Base-by-base conservation (phyloP, 176 grass and related monocot species). In the Calamus simplicifolius region DNA sequence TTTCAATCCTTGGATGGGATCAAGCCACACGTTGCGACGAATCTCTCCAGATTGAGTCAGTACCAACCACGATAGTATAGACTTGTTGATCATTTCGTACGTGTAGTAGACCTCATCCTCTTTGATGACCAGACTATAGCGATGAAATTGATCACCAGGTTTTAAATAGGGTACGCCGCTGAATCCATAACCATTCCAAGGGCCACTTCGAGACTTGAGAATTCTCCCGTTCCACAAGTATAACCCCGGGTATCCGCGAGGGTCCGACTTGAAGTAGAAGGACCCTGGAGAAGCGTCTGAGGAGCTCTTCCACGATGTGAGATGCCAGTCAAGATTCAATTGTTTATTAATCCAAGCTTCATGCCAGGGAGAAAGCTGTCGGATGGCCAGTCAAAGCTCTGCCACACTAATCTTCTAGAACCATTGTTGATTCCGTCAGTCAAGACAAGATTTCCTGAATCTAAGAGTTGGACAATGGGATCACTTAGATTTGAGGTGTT, bases 321-420 rank as follows among this genome's bases (percentile, higher is more conserved):
- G 63, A 29, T 48, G 51, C 29, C 50, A 54, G 25, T 85, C 79
- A 18, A 82, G 35, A 7, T 70, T 66, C 6, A 38, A 81, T 16
- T 63, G 18, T 58, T 82, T 76, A 63, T 74, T 69, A 73, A 66
- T 51, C 85, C 80, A 57, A 84, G 55, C 62, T 75, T 85, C 70
- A 62, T 74, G 5, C 71, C 79, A 1, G 75, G 66, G 18, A 82
- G 52, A 57, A 81, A 72, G 5, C 69, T 69, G 61, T 86, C 65
- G 19, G 82, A 77, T 10, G 75, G 79, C 19, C 80, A 63, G 52
- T 85, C 68, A 35, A 86, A 91, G 70, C n/a, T n/a, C n/a, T n/a
- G n/a, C n/a, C n/a, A n/a, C n/a, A n/a, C n/a, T n/a, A n/a, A n/a
- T n/a, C n/a, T n/a, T n/a, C n/a, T n/a, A n/a, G n/a, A n/a, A n/a